Evolutionary conservation across 1,284 basidiomycete species (phyloP).

Genomic region (Cutaneotrichosporon sp.): DNA sequence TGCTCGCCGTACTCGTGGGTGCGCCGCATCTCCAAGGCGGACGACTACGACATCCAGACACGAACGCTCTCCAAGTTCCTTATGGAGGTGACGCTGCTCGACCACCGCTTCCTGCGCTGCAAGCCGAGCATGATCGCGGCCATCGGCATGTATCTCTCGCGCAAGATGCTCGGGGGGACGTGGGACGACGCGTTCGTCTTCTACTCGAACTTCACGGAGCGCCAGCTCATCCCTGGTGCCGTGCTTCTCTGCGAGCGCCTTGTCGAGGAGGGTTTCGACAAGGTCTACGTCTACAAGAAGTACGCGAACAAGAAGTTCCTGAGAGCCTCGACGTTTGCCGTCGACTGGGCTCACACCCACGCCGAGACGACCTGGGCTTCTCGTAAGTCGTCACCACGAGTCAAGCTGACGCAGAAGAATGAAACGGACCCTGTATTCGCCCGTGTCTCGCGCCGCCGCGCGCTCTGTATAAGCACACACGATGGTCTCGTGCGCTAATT

Average conservation of each 20-base stretch:
- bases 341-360: slow-evolving; percentile 56
- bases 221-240: slow-evolving; percentile 81
- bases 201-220: slow-evolving; percentile 90
- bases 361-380: slow-evolving; percentile 25
- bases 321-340: slow-evolving; percentile 63
- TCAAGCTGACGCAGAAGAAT: slow-evolving; percentile 1
- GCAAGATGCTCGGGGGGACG: slow-evolving; percentile 84
- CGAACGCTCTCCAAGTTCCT: slow-evolving; percentile 96
- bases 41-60: slow-evolving; percentile 98
- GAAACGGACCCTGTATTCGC: background rate
- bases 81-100: slow-evolving; percentile 92
- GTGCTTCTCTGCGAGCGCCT: slow-evolving; percentile 82
- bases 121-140: slow-evolving; percentile 96
- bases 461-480: background rate
- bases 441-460: background rate
- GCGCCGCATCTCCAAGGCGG: slow-evolving; percentile 95
- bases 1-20: slow-evolving; percentile 99
- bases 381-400: background rate
- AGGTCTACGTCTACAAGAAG: slow-evolving; percentile 91
- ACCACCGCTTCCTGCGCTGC: slow-evolving; percentile 87
- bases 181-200: slow-evolving; percentile 92
- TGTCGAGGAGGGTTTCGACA: slow-evolving; percentile 72
- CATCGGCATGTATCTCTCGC: slow-evolving; percentile 93
- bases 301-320: slow-evolving; percentile 97
- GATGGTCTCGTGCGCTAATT: background rate